Conservation (phyloP, 129 eudicot genomes). For the carrot (Daucus carota) region DH1_v3.0 NC_030382.2:11015001-11015500, state of each 20-base stretch:
- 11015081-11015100: slow-evolving; percentile 35
- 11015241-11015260: not conserved
- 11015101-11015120: slow-evolving; percentile 93
- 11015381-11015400: not conserved
- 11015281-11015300: not conserved
- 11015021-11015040: slow-evolving; percentile 57
- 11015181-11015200: slow-evolving; percentile 86
- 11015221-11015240: not conserved
- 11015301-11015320: not conserved
- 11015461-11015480: not conserved
- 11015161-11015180: slow-evolving; percentile 57
- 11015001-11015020: not conserved
- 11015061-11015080: slow-evolving; percentile 57
- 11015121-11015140: slow-evolving; percentile 84
- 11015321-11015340: not conserved
- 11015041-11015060: slow-evolving; percentile 63
- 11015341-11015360: not conserved
- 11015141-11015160: slow-evolving; percentile 65
- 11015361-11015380: not conserved
- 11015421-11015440: too few relatives aligned
- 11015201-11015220: slow-evolving; percentile 67
- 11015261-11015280: not conserved
- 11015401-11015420: not conserved
- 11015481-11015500: not conserved
- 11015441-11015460: too few relatives aligned